Conservation (phyloP, 1,284 basidiomycete species). For the Inonotus hispidus region DNA sequence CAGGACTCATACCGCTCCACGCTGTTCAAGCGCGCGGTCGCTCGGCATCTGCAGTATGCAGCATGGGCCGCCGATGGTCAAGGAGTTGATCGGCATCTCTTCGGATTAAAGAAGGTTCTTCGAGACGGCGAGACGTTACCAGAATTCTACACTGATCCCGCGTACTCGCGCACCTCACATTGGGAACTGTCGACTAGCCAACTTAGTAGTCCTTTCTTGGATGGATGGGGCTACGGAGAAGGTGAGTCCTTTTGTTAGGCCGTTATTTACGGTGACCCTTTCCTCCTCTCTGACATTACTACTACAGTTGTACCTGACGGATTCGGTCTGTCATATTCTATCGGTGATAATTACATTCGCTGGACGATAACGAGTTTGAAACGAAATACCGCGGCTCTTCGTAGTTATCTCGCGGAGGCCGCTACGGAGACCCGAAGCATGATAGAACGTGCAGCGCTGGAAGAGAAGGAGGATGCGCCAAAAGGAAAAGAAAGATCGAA, state of each 20-base stretch:
- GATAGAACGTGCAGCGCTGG: constrained; percentile 60
- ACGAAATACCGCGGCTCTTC: constrained; percentile 56
- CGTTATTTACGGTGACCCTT: no score
- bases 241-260: constrained; percentile 43
- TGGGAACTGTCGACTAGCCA: constrained; percentile 95
- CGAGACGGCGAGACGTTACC: constrained; percentile 74
- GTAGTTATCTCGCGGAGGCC: constrained; percentile 72
- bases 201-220: constrained; percentile 77
- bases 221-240: constrained; percentile 98
- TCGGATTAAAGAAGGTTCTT: constrained; percentile 86
- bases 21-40: constrained; percentile 75
- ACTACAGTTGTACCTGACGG: constrained; percentile 80
- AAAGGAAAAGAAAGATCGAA: constrained; percentile 5
- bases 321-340: constrained; percentile 90
- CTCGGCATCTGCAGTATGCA: constrained; percentile 84
- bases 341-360: constrained; percentile 82
- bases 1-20: constrained; percentile 60
- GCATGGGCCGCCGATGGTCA: constrained; percentile 90
- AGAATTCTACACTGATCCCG: constrained; percentile 73
- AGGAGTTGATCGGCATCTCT: constrained; percentile 94
- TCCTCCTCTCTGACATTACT: constrained; percentile 1
- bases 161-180: constrained; percentile 68
- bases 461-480: constrained; percentile 29
- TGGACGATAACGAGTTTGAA: constrained; percentile 91
- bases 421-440: constrained; percentile 71